Conservation (phyloP, 495 filamentous ascomycete genomes). For the Pseudomonodictys pantanalensis region DNA sequence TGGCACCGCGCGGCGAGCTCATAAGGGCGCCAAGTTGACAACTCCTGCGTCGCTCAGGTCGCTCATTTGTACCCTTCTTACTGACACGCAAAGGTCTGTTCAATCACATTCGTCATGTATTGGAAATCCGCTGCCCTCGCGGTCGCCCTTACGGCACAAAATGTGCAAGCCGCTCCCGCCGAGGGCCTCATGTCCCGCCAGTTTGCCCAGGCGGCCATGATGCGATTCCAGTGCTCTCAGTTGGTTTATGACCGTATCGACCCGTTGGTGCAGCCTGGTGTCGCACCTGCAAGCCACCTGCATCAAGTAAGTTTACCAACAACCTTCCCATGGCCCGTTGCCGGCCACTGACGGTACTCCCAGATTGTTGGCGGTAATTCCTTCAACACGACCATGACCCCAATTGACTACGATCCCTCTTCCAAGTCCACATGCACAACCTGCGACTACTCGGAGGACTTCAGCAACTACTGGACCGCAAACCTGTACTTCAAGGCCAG, state of each 20-base stretch:
- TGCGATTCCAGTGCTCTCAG: slow-evolving; percentile 30
- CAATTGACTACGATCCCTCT: slow-evolving; percentile 16
- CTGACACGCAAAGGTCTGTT: neutral
- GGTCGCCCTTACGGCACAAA: slow-evolving; percentile 11
- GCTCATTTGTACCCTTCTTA: neutral
- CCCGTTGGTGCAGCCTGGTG: slow-evolving; percentile 24
- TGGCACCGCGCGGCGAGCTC: neutral
- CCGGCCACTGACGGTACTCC: neutral
- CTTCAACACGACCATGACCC: slow-evolving; percentile 27
- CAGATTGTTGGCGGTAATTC: slow-evolving; percentile 27
- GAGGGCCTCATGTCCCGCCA: slow-evolving; percentile 22
- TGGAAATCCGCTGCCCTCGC: slow-evolving; percentile 20
- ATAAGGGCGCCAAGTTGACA: neutral
- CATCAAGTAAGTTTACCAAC: neutral
- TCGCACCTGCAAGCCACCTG: slow-evolving; percentile 14
- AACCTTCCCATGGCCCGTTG: neutral
- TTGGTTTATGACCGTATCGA: slow-evolving; percentile 27
- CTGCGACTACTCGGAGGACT: slow-evolving; percentile 26
- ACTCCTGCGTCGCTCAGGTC: neutral
- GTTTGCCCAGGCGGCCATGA: slow-evolving; percentile 29
- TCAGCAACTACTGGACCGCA: slow-evolving; percentile 31
- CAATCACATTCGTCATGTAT: slow-evolving; percentile 3
- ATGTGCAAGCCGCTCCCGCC: slow-evolving; percentile 1
- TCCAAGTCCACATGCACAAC: slow-evolving; percentile 19
- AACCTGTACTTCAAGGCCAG: slow-evolving; percentile 30